These are phyloP conservation scores for Aspergillus ibericus DNA, from an alignment of 2,329 filamentous ascomycete species.

Conservation along the genomic window DNA sequence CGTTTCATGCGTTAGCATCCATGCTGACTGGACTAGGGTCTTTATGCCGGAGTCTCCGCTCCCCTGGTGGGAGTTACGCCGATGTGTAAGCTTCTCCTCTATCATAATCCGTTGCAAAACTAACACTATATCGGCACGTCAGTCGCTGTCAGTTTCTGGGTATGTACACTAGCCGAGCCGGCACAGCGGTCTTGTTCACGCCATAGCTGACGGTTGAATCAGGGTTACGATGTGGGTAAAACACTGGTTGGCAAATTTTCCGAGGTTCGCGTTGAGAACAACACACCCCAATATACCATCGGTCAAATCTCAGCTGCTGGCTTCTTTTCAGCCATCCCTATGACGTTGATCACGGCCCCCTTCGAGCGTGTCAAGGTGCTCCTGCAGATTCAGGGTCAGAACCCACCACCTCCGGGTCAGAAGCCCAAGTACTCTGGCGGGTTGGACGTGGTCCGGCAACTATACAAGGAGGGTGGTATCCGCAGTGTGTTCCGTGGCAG, in stretches of 20 bases:
- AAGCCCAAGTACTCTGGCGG: slow-evolving; percentile 90
- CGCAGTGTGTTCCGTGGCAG: slow-evolving; percentile 90
- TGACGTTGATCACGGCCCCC: slow-evolving; percentile 97
- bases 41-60: slow-evolving; percentile 97
- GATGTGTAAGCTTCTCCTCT: slow-evolving; percentile 76
- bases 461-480: slow-evolving; percentile 88
- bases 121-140: slow-evolving; percentile 6
- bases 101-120: background rate
- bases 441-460: slow-evolving; percentile 84
- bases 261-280: slow-evolving; percentile 62
- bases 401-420: slow-evolving; percentile 78
- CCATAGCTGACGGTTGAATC: slow-evolving; percentile 51
- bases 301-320: slow-evolving; percentile 87
- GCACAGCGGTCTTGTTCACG: background rate
- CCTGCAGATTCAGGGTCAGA: slow-evolving; percentile 94
- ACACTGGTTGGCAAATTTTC: slow-evolving; percentile 72
- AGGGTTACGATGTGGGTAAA: slow-evolving; percentile 96
- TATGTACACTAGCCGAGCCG: slow-evolving; percentile 29
- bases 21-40: slow-evolving; percentile 54
- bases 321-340: slow-evolving; percentile 96
- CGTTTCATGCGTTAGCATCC: background rate
- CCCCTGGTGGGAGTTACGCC: slow-evolving; percentile 94
- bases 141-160: slow-evolving; percentile 69
- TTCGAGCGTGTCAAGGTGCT: slow-evolving; percentile 99
- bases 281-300: slow-evolving; percentile 68